Evolutionary conservation across 2,329 filamentous ascomycete species (phyloP).

Genomic region (Xylogone sp.): DNA sequence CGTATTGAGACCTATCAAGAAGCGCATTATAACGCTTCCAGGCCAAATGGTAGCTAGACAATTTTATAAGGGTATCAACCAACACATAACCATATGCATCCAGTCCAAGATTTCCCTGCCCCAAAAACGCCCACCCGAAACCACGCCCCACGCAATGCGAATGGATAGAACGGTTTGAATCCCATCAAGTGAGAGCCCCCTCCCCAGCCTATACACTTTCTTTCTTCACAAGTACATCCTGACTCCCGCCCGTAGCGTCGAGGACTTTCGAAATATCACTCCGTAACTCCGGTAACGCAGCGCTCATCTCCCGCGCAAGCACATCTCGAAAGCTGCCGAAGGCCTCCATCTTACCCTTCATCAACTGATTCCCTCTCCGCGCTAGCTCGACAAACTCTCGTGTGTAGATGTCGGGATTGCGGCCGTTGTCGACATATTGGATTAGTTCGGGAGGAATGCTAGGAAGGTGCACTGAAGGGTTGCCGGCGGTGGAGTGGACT

Average conservation of each 20-base stretch:
- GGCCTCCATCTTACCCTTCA: conserved; percentile 60
- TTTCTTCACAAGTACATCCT: conserved; percentile 3
- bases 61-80: no score
- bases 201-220: not conserved
- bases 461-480: conserved; percentile 38
- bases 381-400: conserved; percentile 70
- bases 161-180: no score
- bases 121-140: no score
- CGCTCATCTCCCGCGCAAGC: conserved; percentile 41
- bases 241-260: conserved; percentile 19
- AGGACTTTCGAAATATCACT: conserved; percentile 24
- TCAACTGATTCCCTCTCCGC: conserved; percentile 61
- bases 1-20: no score
- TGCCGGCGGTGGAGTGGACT: conserved; percentile 38
- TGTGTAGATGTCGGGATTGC: conserved; percentile 72
- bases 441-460: conserved; percentile 59
- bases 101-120: no score
- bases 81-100: no score
- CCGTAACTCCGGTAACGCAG: conserved; percentile 24
- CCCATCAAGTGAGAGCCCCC: no score
- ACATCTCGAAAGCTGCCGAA: conserved; percentile 60
- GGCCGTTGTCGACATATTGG: conserved; percentile 66
- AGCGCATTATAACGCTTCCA: no score
- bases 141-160: no score
- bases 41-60: no score